Evolutionary conservation across 768 basidiomycete species (phyloP).

Genomic region (Pisolithus marmoratus): DNA sequence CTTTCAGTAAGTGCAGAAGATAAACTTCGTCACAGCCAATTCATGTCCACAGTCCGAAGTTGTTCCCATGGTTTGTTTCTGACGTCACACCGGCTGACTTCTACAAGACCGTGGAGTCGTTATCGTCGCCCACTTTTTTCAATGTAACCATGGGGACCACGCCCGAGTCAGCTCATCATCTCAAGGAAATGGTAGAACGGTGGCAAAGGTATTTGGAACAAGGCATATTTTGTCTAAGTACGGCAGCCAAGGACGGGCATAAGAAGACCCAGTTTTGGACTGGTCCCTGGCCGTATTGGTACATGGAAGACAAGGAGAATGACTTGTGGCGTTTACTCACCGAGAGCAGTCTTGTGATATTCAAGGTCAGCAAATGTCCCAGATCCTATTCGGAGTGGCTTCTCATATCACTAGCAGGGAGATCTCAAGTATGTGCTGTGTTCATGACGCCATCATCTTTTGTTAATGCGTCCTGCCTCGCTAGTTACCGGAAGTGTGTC

Average conservation of each 20-base stretch:
- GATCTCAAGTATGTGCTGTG: slow-evolving; percentile 74
- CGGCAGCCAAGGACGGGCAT: slow-evolving; percentile 24
- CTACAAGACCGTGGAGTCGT: slow-evolving; percentile 43
- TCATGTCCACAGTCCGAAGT: slow-evolving; percentile 61
- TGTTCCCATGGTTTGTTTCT: slow-evolving; percentile 96
- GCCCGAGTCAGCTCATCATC: slow-evolving; percentile 31
- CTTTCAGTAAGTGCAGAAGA: slow-evolving; percentile 67
- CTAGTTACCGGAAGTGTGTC: slow-evolving; percentile 74
- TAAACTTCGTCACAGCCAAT: slow-evolving; percentile 6
- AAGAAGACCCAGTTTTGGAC: slow-evolving; percentile 61
- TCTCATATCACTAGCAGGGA: slow-evolving; percentile 41
- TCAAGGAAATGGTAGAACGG: slow-evolving; percentile 57
- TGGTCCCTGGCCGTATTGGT: slow-evolving; percentile 68
- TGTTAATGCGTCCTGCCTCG: slow-evolving; percentile 1
- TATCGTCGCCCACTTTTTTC: slow-evolving; percentile 62
- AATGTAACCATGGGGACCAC: slow-evolving; percentile 14
- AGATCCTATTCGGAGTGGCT: not conserved
- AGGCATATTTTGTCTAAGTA: slow-evolving; percentile 67
- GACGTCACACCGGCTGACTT: slow-evolving; percentile 92
- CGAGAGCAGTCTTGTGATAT: slow-evolving; percentile 65
- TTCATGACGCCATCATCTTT: not conserved
- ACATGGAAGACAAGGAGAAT: slow-evolving; percentile 51
- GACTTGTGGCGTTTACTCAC: slow-evolving; percentile 47
- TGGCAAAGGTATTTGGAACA: slow-evolving; percentile 69
- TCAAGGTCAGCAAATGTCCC: slow-evolving; percentile 52